Percentiles rank a stretch among this genome's conserved stretches.
Evolutionary conservation across 805 yeast genomes (phyloP).

Genomic region (Zygosaccharomyces bisporus): DNA sequence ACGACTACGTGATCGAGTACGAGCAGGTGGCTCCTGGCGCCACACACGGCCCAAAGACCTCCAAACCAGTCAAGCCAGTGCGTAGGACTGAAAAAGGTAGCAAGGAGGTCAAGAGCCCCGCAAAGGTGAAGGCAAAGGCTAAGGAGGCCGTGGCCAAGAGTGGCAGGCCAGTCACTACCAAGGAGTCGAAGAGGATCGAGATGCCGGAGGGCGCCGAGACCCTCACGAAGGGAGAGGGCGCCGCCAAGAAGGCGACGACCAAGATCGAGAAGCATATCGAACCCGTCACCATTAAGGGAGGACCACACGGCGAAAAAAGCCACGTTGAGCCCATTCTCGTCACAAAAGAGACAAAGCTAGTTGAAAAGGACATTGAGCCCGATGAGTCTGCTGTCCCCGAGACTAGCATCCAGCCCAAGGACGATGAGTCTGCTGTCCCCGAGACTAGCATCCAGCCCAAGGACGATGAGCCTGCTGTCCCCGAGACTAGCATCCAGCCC

Average conservation of each 20-base stretch:
- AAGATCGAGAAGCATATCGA: neutral
- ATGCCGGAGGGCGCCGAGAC: no score
- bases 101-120: conserved; percentile 2
- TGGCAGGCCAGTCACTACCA: conserved; percentile 2
- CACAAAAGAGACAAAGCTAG: conserved; percentile 5
- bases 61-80: conserved; percentile 4
- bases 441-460: neutral
- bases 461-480: neutral
- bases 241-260: neutral
- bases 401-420: neutral
- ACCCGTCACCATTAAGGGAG: neutral
- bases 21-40: conserved; percentile 5
- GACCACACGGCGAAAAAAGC: neutral
- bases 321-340: neutral
- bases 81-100: conserved; percentile 6
- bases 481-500: neutral
- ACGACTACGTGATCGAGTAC: conserved; percentile 4
- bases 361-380: neutral
- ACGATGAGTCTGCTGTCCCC: neutral
- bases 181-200: neutral
- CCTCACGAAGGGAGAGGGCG: no score
- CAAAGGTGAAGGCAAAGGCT: conserved; percentile 3
- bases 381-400: neutral
- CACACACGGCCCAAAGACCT: neutral
- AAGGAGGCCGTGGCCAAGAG: conserved; percentile 1